These are phyloP conservation scores for Tritrichomonas foetus DNA, from an alignment of 208 protist species.

Conservation along the genomic window DNA sequence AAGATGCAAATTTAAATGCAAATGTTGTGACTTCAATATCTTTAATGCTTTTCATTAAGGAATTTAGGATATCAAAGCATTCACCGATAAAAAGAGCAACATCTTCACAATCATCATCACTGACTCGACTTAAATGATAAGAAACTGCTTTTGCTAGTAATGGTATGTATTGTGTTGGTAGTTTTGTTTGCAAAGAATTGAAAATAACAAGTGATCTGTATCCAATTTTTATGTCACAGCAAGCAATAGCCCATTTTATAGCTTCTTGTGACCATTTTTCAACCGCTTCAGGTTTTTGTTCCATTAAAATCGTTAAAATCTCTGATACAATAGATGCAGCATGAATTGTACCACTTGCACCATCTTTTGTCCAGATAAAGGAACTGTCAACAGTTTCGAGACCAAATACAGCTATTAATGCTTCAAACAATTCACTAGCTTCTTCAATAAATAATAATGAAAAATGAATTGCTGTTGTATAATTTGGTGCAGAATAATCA, in stretches of 20 bases:
- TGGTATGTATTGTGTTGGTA: neutral
- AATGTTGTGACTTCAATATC: neutral
- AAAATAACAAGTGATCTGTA: neutral
- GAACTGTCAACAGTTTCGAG: neutral
- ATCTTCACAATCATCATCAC: neutral
- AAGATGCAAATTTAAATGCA: neutral
- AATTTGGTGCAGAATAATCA: neutral
- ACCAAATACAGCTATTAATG: neutral
- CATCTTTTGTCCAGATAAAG: no score
- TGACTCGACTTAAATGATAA: neutral
- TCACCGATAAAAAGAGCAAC: neutral
- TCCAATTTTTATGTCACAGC: neutral
- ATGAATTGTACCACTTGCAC: neutral
- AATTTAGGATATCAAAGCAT: neutral
- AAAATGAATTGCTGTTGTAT: neutral
- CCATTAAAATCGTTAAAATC: neutral
- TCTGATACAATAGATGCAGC: neutral
- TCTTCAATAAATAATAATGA: neutral
- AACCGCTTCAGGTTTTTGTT: neutral
- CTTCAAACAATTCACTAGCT: neutral
- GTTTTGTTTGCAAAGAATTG: neutral
- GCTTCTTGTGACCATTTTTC: slow-evolving; percentile 27
- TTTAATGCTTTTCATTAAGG: neutral
- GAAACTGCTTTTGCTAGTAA: neutral
- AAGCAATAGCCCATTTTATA: neutral